Base-by-base conservation (phyloP, 306 rosid species). In the Lagenaria siceraria region DNA sequence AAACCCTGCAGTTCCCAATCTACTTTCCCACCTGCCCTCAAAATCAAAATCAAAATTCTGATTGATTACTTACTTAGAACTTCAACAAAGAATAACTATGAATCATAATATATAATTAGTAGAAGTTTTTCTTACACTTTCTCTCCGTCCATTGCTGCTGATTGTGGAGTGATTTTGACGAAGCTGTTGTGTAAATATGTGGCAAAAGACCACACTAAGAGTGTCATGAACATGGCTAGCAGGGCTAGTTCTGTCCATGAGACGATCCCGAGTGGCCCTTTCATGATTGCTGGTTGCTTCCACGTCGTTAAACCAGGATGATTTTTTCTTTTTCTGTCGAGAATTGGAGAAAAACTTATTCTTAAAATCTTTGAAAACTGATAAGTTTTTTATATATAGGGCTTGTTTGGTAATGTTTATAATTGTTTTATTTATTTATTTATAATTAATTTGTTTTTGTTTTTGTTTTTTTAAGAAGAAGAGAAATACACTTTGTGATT, bases 221-320 rank as follows among this genome's bases (percentile, higher is more conserved):
- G 97, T 18, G 83, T 88, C 33, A 91, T 61, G 86, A 93, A 90
- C 92, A 93, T 91, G 35, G 83, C 10, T 72, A 89, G 80, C 62
- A 93, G 84, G 21, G 82, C 75, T 1, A 93, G 62, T 73, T 90
- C 98, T 25, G 80, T 81, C 61, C 78, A 72, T 0, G 97, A 88
- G 36, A 91, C 98, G 56, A 93, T 90, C n/a, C 98, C 97, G 1
- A 91, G 89, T 29, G 98, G 98, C 15, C 98, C 96, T 83, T 83
- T 91, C 1, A 87, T 85, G 0, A 90, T 19, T 79, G 85, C 51
- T 25, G 92, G 88, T 18, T 82, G 83, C 61, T 84, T 88, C 92
- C 92, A 91, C 65, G 52, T 11, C 4, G 48, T 40, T 40, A 75
- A 54, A 14, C 61, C 19, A 60, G 13, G 66, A 9, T 12, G 74